Evolutionary conservation across 2,329 filamentous ascomycete species (phyloP), one percentile per base, ranked within the genome.

Genomic region (Endocalyx cinctus): DNA sequence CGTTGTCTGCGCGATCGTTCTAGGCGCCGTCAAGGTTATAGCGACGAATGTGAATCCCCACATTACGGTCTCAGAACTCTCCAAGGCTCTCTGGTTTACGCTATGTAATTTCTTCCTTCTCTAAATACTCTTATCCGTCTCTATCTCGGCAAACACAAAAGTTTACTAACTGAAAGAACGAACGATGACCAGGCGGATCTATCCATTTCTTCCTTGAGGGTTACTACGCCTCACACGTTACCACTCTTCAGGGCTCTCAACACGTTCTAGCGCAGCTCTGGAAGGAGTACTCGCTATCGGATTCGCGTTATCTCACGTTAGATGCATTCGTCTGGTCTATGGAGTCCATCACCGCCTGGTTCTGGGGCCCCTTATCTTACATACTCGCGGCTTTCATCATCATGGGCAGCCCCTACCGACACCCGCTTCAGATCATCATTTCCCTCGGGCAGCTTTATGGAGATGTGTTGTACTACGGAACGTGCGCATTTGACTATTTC

Each of bases 281-380:
- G 72, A 77, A 75, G 47, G 72, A 77, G 45, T 76, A 77, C 55
- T 64, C 73, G 3, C 61, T 74, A 22, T 72, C 69, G 7, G 73
- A 77, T 51, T 74, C 70, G 4, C 67, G 73, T 42, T 77, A 77
- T 49, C 57, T 76, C 27, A 71, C 65, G 2, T 61, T 58, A 11
- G 69, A 77, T 46, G 49, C 67, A 14, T 75, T 77, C 43, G 55
- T 72, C n/a, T 58, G 74, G n/a, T 66, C 63, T 45, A 75, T 76
- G 70, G 72, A 77, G 52, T 58, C 66, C 35, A 51, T 74, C 35
- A 76, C 72, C 6, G 70, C 72, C 20, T 49, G 67, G 25, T 56
- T 59, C 46, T 76, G 72, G 71, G 72, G 72, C 2, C 72, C 72
- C 2, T 51, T 75, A 26, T 74, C 68, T 25, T 69, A 74, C 41